phyloP scores from a whole-genome alignment of 106 monocot genomes.

The Dendrobium catenatum region DNA sequence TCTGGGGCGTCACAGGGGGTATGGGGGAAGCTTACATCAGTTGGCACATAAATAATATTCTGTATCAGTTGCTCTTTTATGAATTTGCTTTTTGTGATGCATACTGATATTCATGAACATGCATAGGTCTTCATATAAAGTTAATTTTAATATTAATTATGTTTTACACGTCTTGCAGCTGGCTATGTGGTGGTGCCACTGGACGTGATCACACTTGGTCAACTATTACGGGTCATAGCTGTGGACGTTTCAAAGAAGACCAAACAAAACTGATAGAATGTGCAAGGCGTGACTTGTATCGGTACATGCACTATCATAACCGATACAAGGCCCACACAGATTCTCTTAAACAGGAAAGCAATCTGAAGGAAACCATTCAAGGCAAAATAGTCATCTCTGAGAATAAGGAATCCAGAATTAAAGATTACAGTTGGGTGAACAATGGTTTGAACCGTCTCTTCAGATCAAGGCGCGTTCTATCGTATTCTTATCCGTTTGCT shows the following conservation, averaged over 20 bases:
- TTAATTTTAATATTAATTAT: neutral
- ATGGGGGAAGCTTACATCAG: no score
- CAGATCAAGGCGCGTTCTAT: constrained; percentile 78
- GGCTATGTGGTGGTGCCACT: constrained; percentile 88
- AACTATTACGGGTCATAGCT: constrained; percentile 73
- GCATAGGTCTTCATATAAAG: neutral
- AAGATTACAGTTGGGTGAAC: constrained; percentile 70
- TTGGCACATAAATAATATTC: no score
- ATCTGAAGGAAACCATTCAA: constrained; percentile 59
- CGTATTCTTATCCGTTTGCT: constrained; percentile 91
- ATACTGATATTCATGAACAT: no score
- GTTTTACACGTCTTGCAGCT: constrained; percentile 32
- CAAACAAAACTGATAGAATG: constrained; percentile 40
- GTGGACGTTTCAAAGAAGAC: constrained; percentile 79
- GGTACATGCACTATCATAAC: constrained; percentile 88
- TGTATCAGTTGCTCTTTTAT: no score
- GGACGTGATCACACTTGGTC: constrained; percentile 90
- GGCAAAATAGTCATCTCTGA: constrained; percentile 60
- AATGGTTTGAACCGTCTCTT: constrained; percentile 70
- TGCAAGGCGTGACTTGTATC: constrained; percentile 65
- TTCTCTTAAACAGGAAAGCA: constrained; percentile 76
- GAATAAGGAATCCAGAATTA: constrained; percentile 61
- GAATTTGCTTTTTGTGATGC: no score
- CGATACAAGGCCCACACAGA: constrained; percentile 83
- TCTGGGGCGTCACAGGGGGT: no score